Conservation (phyloP, 2,329 filamentous ascomycete species). For the Didymella pomorum region DNA sequence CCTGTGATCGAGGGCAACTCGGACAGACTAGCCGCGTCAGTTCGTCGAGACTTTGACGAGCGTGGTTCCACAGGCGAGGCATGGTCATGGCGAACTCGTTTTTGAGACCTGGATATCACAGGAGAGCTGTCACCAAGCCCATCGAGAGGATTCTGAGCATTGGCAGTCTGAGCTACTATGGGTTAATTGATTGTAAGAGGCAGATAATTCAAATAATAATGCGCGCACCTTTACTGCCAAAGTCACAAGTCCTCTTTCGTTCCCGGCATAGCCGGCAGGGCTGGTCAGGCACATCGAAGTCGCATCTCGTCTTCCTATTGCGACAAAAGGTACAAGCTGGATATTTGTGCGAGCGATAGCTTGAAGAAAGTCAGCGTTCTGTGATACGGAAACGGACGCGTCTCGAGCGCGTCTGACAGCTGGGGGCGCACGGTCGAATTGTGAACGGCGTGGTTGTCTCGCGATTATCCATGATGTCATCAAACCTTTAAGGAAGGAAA, state of each 20-base stretch:
- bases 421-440: conserved; percentile 18
- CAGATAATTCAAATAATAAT: too few species aligned
- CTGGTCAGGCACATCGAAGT: conserved; percentile 25
- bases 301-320: conserved; percentile 26
- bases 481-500: not conserved
- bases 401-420: not conserved
- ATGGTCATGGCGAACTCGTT: not conserved
- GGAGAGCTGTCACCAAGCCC: not conserved
- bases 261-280: conserved; percentile 29
- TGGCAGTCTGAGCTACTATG: not conserved
- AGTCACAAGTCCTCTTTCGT: conserved; percentile 21
- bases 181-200: not conserved
- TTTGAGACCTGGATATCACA: not conserved
- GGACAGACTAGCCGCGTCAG: not conserved
- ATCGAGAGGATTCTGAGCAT: not conserved
- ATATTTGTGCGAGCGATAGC: conserved; percentile 23
- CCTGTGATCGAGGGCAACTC: conserved; percentile 13
- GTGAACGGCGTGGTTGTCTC: conserved; percentile 1
- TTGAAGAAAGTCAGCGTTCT: not conserved
- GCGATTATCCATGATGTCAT: conserved; percentile 4
- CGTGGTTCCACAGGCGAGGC: not conserved
- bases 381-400: not conserved
- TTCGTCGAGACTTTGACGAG: not conserved
- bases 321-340: conserved; percentile 28
- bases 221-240: conserved; percentile 5